Evolutionary conservation across 164 flowering plant species (phyloP), one percentile per base, ranked within the genome.

Genomic region (Piper longum): DNA sequence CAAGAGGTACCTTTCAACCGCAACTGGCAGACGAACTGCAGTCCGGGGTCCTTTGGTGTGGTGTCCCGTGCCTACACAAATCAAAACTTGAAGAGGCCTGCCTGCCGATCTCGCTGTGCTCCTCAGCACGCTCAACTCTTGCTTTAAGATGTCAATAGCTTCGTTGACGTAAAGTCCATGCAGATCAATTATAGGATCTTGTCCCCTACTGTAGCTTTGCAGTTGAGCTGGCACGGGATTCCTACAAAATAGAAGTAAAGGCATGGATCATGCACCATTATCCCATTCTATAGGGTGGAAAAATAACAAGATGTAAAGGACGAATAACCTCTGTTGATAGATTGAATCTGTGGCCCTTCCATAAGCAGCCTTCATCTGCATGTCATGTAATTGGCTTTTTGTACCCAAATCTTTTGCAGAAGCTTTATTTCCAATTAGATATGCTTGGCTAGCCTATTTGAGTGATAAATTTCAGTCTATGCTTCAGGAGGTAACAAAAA

Each of bases 331-430:
- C 36, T 26, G 36, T 26, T 26, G 36, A 26, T 26, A 26, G 36
- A 93, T 95, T 63, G 97, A 77, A 48, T 95, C 97, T 63, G 84
- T 92, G 60, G 99, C 97, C 68, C 87, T 89, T 62, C 76, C 93
- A 80, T 95, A 97, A 60, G 99, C 97, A 58, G 82, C 96, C 78
- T 91, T 88, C 97, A 95, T 95, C 55, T 83, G 91, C 86, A 87
- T 76, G 75, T 83, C 85, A 69, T 88, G 91, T 74, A 87, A 64
- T 68, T 88, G 96, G 56, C 99, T 97, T 76, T 89, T 87, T 17
- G 75, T 71, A 69, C 96, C 88, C 70, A 95, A 72, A 62, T 95
- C 97, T 73, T 95, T 95, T 26, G 99, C 97, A 45, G 91, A 73
- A 64, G 91, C 91, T 73, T 88, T 95, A 73, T 91, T 88, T 13